Base-by-base conservation (phyloP, 2,329 filamentous ascomycete species). In the Intubia oerlemansii region DNA sequence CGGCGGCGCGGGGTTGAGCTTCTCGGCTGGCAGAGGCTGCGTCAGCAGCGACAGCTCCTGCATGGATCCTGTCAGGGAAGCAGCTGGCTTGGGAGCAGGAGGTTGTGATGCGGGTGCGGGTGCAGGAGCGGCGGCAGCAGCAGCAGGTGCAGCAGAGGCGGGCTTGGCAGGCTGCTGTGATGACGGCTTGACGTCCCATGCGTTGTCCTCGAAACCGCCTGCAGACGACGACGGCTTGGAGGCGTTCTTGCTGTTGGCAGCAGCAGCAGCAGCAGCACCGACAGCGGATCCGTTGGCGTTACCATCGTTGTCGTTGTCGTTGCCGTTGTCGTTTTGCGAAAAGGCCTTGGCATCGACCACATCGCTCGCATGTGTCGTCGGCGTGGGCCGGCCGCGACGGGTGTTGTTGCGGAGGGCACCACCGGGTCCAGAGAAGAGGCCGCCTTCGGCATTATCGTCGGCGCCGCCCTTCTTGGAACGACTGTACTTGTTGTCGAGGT, bases 361-460 rank as follows among this genome's bases (percentile, higher is more conserved):
- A 50, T 93, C 81, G 44, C 69, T 84, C 4, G 80, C 78, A 47
- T 84, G 74, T 7, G 85, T 66, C n/a, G 80, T 62, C 20, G 88
- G 84, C 20, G 82, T 72, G 16, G 88, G 88, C 28, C 88, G 70
- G 28, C 80, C 78, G 50, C 92, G 92, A 28, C 84, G 68, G 11
- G 85, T 95, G 48, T 98, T 95, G 52, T 98, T 95, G 41, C 77
- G 74, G 36, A 98, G 56, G 8, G 75, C 65, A 34, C 88, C 88
- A n/a, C 82, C 84, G 14, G 84, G 80, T 2, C 85, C 88, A 31
- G 84, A 85, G 50, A 98, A 98, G 7, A 98, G 57, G 11, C 84
- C 79, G 26, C 62, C 58, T 13, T 49, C 45, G 12, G 59, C 64
- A 12, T 61, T 63, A 33, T 73, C 70, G 31, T 65, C 65, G 7